Base-by-base conservation (phyloP, 371 early-diverging fungal genomes). In the Mortierella sp. region DNA sequence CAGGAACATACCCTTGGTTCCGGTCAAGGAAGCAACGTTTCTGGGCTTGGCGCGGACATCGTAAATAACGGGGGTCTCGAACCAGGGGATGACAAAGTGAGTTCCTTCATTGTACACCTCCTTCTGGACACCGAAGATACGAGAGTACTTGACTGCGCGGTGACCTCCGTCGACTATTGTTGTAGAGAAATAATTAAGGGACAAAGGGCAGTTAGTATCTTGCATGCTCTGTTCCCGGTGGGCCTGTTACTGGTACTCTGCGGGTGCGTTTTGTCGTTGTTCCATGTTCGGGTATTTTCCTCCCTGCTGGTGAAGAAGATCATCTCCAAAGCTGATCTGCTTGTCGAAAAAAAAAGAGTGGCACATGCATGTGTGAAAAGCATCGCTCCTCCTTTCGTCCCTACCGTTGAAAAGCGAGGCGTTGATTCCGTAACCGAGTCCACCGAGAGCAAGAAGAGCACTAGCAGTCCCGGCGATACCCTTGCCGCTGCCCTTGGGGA, bases 11-110 rank as follows among this genome's bases (percentile, higher is more conserved):
- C 96, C 96, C 93, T 98, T 98, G 73, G 98, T 98, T 74, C 99
- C 99, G 37, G 99, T 98, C 89, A 99, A 91, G 34, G 98, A 98
- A 73, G 97, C 96, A 88, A 99, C 96, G 88, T 97, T 98, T 78
- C 98, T 92, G 69, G 98, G 99, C 92, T 98, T 98, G 77, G 99
- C 99, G 76, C 99, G 96, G 74, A 98, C 97, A 88, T 99, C 98
- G 91, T 97, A 99, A 82, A 98, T 90, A 82, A 98, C 92, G 46
- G 98, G 98, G 21, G 96, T 95, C 89, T 99, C 99, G 78, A 99
- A 89, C 98, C 98, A 98, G 34, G 99, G 99, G 77, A 98, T 88
- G 73, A 96, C 91, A 86, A 99, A 97, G 88, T 99, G 99, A 67
- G 99, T 99, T 88, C 99, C 99, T 91, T 99, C 99, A 80, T 92